phyloP scores from a whole-genome alignment of 257 asterid genomes.

The Salvia rosmarinus region DNA sequence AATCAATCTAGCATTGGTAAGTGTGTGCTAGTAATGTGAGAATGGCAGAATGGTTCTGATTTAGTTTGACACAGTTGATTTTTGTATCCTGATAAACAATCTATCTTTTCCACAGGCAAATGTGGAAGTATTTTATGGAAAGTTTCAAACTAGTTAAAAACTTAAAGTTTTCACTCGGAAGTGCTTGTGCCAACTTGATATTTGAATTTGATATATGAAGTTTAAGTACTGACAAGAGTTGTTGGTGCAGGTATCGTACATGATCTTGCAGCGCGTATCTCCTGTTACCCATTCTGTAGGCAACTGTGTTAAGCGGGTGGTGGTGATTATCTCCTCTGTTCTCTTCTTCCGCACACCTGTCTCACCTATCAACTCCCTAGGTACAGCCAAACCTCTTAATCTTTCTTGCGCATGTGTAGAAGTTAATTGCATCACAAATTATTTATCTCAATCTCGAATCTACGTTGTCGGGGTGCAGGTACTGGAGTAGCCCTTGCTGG shows the following conservation, averaged over 20 bases:
- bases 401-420: background rate
- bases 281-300: slow-evolving; percentile 98
- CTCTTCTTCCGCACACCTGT: slow-evolving; percentile 95
- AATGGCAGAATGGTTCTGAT: background rate
- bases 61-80: background rate
- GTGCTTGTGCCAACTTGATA: too few species aligned
- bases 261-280: slow-evolving; percentile 95
- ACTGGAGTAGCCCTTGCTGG: slow-evolving; percentile 78
- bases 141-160: background rate
- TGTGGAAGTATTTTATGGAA: background rate
- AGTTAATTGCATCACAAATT: background rate
- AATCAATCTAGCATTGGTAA: background rate
- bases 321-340: slow-evolving; percentile 88
- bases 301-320: slow-evolving; percentile 97
- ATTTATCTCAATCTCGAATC: background rate
- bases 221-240: slow-evolving; percentile 34
- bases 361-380: slow-evolving; percentile 70
- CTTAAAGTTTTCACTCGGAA: background rate
- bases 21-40: background rate
- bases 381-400: slow-evolving; percentile 38
- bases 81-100: background rate
- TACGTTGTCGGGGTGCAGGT: slow-evolving; percentile 48
- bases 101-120: background rate
- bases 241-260: slow-evolving; percentile 84
- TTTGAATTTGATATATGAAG: background rate